Conservation (phyloP, 768 basidiomycete species). For the Calocybe gangraenosa region DNA sequence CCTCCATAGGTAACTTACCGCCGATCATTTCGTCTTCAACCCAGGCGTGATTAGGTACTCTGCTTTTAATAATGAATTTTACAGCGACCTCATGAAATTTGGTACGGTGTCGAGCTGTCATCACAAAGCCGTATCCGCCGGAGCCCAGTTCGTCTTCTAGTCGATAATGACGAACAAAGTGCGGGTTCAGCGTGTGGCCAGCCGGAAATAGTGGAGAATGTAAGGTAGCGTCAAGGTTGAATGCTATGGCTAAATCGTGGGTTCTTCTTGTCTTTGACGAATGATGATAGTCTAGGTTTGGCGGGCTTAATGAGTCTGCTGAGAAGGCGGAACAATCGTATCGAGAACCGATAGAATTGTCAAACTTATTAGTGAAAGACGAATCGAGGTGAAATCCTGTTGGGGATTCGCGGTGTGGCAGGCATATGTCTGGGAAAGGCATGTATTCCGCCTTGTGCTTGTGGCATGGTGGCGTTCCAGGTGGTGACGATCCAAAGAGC, state of each 20-base stretch:
- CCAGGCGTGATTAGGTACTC: slow-evolving; percentile 56
- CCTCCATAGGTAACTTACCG: slow-evolving; percentile 71
- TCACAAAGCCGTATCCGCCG: slow-evolving; percentile 94
- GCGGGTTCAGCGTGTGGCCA: slow-evolving; percentile 54
- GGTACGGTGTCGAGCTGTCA: slow-evolving; percentile 68
- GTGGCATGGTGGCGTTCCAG: not conserved
- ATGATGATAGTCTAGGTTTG: slow-evolving; percentile 8
- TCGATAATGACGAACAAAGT: slow-evolving; percentile 56
- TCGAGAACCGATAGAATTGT: slow-evolving; percentile 7
- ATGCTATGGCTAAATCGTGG: slow-evolving; percentile 11
- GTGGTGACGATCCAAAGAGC: too few relatives aligned
- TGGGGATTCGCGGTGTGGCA: slow-evolving; percentile 12
- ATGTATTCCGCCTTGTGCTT: slow-evolving; percentile 6
- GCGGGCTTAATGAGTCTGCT: slow-evolving; percentile 7
- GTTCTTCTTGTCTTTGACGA: slow-evolving; percentile 2
- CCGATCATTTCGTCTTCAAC: slow-evolving; percentile 59
- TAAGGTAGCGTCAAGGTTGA: slow-evolving; percentile 28
- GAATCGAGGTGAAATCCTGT: slow-evolving; percentile 5
- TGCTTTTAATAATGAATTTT: slow-evolving; percentile 90
- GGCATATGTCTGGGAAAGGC: slow-evolving; percentile 8
- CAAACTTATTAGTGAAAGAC: slow-evolving; percentile 10
- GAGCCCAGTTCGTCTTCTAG: slow-evolving; percentile 80
- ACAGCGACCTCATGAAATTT: slow-evolving; percentile 77
- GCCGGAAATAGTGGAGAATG: slow-evolving; percentile 49
- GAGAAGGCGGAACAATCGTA: slow-evolving; percentile 3